Conservation (phyloP, 352 stramenopile species). For the Pythium utonaiense region DNA sequence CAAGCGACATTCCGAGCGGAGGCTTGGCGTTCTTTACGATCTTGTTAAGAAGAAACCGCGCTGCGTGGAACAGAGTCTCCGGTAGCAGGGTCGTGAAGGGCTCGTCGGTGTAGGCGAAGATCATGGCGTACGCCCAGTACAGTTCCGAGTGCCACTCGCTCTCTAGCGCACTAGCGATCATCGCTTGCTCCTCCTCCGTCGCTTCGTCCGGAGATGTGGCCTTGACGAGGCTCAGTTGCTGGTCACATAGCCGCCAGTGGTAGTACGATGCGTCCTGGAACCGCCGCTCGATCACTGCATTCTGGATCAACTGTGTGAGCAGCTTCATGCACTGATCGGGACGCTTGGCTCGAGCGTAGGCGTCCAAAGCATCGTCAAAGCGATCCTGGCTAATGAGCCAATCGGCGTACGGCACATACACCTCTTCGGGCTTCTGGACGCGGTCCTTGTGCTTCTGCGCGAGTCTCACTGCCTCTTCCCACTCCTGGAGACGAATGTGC, state of each 20-base stretch:
- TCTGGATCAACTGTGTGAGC: slow-evolving; percentile 87
- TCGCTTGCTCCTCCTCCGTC: slow-evolving; percentile 27
- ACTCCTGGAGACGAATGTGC: slow-evolving; percentile 89
- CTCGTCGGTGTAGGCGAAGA: slow-evolving; percentile 93
- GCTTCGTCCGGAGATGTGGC: slow-evolving; percentile 14
- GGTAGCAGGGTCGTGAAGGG: slow-evolving; percentile 92
- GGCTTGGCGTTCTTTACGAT: slow-evolving; percentile 41
- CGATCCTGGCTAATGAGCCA: slow-evolving; percentile 90
- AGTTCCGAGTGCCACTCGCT: slow-evolving; percentile 83
- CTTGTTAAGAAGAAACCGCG: slow-evolving; percentile 91
- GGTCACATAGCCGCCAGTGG: slow-evolving; percentile 89
- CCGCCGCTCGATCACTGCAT: slow-evolving; percentile 79
- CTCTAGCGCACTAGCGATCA: slow-evolving; percentile 41
- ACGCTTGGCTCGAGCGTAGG: slow-evolving; percentile 79
- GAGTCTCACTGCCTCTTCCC: slow-evolving; percentile 90
- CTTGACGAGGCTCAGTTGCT: slow-evolving; percentile 53
- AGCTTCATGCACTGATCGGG: slow-evolving; percentile 82
- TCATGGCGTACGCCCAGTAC: slow-evolving; percentile 92
- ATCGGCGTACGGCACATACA: slow-evolving; percentile 92
- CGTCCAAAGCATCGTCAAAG: slow-evolving; percentile 91
- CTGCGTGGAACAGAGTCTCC: slow-evolving; percentile 91
- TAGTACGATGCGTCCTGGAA: slow-evolving; percentile 93
- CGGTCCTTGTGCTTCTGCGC: slow-evolving; percentile 76
- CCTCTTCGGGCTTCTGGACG: slow-evolving; percentile 80
- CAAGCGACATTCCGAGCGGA: slow-evolving; percentile 85